Evolutionary conservation across 257 asterid genomes (phyloP), one percentile per base, ranked within the genome.

Genomic region (Nicotiana tabacum): DNA sequence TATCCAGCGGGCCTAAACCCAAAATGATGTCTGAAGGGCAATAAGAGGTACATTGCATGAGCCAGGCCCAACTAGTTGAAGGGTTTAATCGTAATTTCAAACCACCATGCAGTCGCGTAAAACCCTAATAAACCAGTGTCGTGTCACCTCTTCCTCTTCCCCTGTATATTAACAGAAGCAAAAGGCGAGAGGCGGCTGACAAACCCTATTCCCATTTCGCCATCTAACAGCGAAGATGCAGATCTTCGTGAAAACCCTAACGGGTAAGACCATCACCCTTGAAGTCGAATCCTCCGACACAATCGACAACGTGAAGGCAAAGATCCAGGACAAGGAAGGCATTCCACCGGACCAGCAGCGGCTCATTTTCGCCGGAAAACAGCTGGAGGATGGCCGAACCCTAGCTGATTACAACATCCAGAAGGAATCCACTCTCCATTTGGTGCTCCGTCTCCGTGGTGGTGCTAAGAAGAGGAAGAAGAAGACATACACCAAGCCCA

Each of bases 401-500:
- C 43, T 72, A 55, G 79, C 60, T 10, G 79, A 72, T 56, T 72
- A 72, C 79, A 72, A 72, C 79, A 72, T 72, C 17, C 79, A 72
- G 60, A 72, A 72, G 9, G 79, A 72, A 13, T 72, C 79, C 4
- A 72, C 79, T 7, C 79, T 72, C 60, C 79, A 72, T 56, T 29
- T 72, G 58, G 79, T 72, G 60, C 79, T 72, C 55, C 51, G 51
- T 43, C 51, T 43, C 51, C 51, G 81, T 10, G 81, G 81, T 56
- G 66, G 66, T 18, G 81, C 81, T 11, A 77, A 77, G 48, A 77
- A 77, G 81, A 55, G 81, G 10, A 77, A 77, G 81, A 77, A 77
- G 81, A 77, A 77, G 81, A 77, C 81, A 6, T 77, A 77, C 66
- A 77, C 81, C 4, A 77, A 77, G 67, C 81, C 81, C 4, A 77